Conservation (phyloP, 2,329 filamentous ascomycete species). For the Pseudocercospora fuligena region DNA sequence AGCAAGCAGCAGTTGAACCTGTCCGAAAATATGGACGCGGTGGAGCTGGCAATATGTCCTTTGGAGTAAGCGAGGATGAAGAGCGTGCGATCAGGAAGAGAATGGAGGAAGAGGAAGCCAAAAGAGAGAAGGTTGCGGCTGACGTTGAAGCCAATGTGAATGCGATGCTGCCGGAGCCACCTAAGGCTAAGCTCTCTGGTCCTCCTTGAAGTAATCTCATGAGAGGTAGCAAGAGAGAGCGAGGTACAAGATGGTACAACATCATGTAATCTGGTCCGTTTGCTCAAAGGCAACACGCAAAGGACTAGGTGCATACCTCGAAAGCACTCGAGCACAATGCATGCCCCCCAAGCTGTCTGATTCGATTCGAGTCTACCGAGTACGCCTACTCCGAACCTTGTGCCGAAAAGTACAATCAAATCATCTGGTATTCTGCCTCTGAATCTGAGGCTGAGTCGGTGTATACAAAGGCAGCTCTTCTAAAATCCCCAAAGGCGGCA, state of each 20-base stretch:
- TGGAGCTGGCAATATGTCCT: conserved; percentile 55
- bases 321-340: background rate
- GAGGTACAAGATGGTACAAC: background rate
- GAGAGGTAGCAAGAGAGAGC: background rate
- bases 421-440: background rate
- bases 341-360: too few relatives aligned
- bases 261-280: too few relatives aligned
- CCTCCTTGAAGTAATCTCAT: conserved; percentile 7
- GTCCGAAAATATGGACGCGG: conserved; percentile 43
- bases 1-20: conserved; percentile 10
- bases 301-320: background rate
- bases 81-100: conserved; percentile 37
- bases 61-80: conserved; percentile 38
- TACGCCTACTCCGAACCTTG: background rate
- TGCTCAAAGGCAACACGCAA: too few relatives aligned
- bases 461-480: conserved; percentile 22
- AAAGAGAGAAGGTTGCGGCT: conserved; percentile 37
- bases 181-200: conserved; percentile 45
- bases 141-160: conserved; percentile 49
- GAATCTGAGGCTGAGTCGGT: conserved; percentile 5
- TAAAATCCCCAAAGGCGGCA: conserved; percentile 18
- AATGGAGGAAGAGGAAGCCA: conserved; percentile 37
- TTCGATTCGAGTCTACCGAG: background rate
- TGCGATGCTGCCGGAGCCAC: conserved; percentile 46
- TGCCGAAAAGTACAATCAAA: too few relatives aligned